A percentile compares a stretch with the other conserved stretches of the same genome.
Conservation (phyloP, 2,329 filamentous ascomycete genomes). For the Aspergillus vadensis region DNA sequence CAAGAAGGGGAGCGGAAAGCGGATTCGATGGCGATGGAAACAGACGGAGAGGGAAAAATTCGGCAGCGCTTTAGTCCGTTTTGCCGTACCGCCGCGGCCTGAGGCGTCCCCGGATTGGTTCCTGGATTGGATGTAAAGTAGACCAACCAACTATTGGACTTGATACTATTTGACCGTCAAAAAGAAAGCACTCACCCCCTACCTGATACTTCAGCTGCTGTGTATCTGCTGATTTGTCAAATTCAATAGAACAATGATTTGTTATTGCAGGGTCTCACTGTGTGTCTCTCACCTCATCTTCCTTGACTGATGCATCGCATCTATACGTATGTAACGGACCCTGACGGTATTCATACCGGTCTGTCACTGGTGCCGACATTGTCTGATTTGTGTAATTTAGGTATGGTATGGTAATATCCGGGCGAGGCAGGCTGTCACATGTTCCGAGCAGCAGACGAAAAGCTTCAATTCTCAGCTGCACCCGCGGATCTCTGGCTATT, state of each 20-base stretch:
- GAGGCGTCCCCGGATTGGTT: background rate
- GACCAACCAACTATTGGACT: too few relatives aligned
- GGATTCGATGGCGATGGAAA: conserved; percentile 19
- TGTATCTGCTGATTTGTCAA: too few relatives aligned
- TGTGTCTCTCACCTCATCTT: too few relatives aligned
- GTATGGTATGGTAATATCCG: background rate
- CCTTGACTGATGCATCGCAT: too few relatives aligned
- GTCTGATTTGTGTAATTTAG: background rate
- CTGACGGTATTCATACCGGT: background rate
- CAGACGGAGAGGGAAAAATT: conserved; percentile 25
- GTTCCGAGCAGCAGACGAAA: conserved; percentile 21
- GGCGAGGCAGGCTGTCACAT: conserved; percentile 18
- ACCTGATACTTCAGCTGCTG: too few relatives aligned
- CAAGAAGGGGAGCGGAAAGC: conserved; percentile 1
- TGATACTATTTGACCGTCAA: too few relatives aligned
- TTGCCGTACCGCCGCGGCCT: background rate
- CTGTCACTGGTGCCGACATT: background rate
- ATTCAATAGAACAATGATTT: too few relatives aligned
- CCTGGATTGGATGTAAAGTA: background rate
- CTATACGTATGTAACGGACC: too few relatives aligned
- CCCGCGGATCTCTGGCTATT: conserved; percentile 10
- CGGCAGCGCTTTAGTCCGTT: conserved; percentile 18
- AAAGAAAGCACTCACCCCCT: too few relatives aligned
- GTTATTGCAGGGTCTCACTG: too few relatives aligned
- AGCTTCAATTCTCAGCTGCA: conserved; percentile 3